Base-by-base conservation (phyloP, 139 green algal genomes). In the Micractinium sp. region DNA sequence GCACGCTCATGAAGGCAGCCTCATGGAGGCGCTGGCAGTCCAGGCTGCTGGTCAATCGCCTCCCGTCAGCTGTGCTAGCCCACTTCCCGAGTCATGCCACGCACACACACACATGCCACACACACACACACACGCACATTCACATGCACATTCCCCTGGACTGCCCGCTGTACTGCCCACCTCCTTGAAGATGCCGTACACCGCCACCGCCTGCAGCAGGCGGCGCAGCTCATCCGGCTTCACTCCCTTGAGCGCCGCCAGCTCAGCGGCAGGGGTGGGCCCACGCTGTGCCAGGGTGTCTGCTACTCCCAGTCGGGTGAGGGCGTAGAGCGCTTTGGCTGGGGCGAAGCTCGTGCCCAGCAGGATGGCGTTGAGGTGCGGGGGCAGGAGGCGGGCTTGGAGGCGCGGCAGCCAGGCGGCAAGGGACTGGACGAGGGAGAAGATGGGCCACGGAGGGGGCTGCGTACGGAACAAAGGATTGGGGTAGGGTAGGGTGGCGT, bases 371-470 rank as follows among this genome's bases (percentile, higher is more conserved):
- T 84, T 47, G 25, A 84, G 41, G 41, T 84, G 78, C 13, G 78
- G 78, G 27, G 78, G 78, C 78, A 84, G 78, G 41, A 84, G 41
- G 27, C 27, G 27, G 41, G 78, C 78, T 18, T 84, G 78, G 41
- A 84, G 41, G 29, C 56, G 41, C 29, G 78, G 78, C 78, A 84
- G 78, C 78, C 78, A 84, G 27, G 41, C 31, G 29, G 78, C 47
- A 7, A 84, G 29, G 15, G 29, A 35, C 31, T 84, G n/a, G 20
- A 35, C 78, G 15, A 84, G 47, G 27, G n/a, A 3, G 38, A 84
- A 84, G 4, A 84, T 47, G 27, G 78, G 41, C 78, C 78, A 84
- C 0, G 78, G 78, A 20, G 78, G 78, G 29, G 41, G 41, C 78
- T 84, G 78, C 47, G 7, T 0, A 9, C 36, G 14, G 39, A 36